Evolutionary conservation across 2,329 filamentous ascomycete genomes (phyloP).

Genomic region (Ceratocystis colombiana): DNA sequence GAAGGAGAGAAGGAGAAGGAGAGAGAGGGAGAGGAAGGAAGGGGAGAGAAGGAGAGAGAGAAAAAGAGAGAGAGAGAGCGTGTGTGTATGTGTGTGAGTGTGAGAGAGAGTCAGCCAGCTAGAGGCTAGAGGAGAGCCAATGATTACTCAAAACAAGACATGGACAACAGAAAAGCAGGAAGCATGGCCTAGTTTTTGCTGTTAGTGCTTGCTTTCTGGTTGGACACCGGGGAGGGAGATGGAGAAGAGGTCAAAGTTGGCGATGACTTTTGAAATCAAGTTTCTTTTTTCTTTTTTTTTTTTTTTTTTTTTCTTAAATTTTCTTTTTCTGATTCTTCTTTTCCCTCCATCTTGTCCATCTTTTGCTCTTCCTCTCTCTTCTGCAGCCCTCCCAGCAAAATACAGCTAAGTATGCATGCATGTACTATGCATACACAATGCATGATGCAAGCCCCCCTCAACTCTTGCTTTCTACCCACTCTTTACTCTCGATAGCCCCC

Average conservation of each 20-base stretch:
- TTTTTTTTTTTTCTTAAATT: neutral
- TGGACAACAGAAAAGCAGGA: neutral
- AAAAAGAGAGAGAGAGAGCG: neutral
- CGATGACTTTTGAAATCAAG: no score
- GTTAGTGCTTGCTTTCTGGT: no score
- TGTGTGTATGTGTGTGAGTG: no score
- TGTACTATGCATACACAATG: neutral
- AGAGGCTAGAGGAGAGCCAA: no score
- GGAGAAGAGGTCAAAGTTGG: no score
- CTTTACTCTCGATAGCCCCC: neutral
- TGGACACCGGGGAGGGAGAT: no score
- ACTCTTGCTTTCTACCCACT: no score
- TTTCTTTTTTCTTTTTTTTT: neutral
- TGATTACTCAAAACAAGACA: neutral
- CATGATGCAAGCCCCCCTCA: no score
- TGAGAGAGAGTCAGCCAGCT: no score
- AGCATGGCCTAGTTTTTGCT: neutral
- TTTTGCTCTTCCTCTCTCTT: neutral
- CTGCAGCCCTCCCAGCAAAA: conserved; percentile 11
- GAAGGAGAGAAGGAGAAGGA: neutral
- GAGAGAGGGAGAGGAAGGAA: neutral
- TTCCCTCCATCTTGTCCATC: neutral
- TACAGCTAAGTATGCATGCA: neutral
- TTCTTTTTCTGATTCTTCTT: neutral
- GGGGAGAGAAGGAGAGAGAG: neutral